Evolutionary conservation across 2,329 filamentous ascomycete genomes (phyloP).

Genomic region (Aspergillus awamori): DNA sequence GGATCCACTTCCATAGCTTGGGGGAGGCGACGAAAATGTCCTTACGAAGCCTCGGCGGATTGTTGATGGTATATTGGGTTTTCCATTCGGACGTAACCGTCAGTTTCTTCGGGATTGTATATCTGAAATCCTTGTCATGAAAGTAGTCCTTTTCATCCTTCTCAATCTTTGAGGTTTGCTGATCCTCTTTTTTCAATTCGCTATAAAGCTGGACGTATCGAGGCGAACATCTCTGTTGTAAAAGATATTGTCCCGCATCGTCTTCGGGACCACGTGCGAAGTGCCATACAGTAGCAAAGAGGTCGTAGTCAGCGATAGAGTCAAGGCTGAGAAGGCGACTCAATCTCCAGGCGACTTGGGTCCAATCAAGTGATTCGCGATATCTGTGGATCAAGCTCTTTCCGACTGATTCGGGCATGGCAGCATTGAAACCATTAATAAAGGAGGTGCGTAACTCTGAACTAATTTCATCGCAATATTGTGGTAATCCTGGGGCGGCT

Average conservation of each 20-base stretch:
- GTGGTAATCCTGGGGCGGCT: slow-evolving; percentile 24
- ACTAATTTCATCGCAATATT: slow-evolving; percentile 23
- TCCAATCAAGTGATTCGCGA: slow-evolving; percentile 16
- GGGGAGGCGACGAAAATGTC: slow-evolving; percentile 24
- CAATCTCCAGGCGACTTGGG: slow-evolving; percentile 21
- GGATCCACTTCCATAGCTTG: slow-evolving; percentile 25
- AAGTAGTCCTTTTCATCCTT: slow-evolving; percentile 23
- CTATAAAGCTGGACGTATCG: slow-evolving; percentile 18
- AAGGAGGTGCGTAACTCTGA: slow-evolving; percentile 14
- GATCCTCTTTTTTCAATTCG: slow-evolving; percentile 18
- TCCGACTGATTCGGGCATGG: too few species aligned
- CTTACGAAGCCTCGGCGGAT: slow-evolving; percentile 19
- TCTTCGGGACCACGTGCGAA: slow-evolving; percentile 6
- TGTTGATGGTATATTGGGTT: slow-evolving; percentile 12
- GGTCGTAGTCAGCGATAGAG: slow-evolving; percentile 20
- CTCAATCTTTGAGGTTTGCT: slow-evolving; percentile 15
- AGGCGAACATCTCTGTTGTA: slow-evolving; percentile 13
- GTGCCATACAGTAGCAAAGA: slow-evolving; percentile 23
- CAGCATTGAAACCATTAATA: slow-evolving; percentile 17
- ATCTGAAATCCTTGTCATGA: slow-evolving; percentile 12
- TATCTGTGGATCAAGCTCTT: slow-evolving; percentile 13
- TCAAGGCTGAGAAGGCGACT: slow-evolving; percentile 26
- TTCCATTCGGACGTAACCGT: slow-evolving; percentile 24
- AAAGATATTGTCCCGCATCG: slow-evolving; percentile 13
- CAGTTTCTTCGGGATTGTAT: slow-evolving; percentile 23